phyloP scores from a whole-genome alignment of 768 basidiomycete species.

The Antrodiella citrinella region DNA sequence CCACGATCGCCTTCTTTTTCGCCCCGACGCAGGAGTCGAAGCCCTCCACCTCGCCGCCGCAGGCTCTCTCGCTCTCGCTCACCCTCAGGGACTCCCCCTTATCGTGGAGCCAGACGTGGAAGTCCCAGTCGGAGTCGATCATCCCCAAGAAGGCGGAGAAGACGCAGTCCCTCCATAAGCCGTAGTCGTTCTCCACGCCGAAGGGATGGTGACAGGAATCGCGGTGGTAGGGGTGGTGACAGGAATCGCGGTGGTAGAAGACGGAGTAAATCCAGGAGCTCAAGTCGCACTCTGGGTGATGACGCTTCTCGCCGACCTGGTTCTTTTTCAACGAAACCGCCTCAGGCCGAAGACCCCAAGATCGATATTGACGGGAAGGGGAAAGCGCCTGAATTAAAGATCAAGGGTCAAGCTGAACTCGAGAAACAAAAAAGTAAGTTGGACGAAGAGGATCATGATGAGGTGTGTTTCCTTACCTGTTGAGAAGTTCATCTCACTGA shows the following conservation, averaged over 20 bases:
- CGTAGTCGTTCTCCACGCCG: slow-evolving; percentile 28
- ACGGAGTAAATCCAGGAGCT: slow-evolving; percentile 21
- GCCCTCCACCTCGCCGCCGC: slow-evolving; percentile 36
- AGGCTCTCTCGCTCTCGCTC: slow-evolving; percentile 23
- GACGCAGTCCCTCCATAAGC: slow-evolving; percentile 24
- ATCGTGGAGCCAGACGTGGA: slow-evolving; percentile 13
- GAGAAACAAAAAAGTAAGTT: slow-evolving; percentile 48
- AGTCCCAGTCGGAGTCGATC: slow-evolving; percentile 31
- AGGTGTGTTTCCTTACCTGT: slow-evolving; percentile 9
- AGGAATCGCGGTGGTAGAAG: slow-evolving; percentile 16
- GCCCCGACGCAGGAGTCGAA: slow-evolving; percentile 38
- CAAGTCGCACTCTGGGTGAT: slow-evolving; percentile 13
- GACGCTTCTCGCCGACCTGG: neutral
- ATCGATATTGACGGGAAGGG: slow-evolving; percentile 16
- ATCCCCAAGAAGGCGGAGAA: slow-evolving; percentile 12
- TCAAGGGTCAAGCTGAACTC: slow-evolving; percentile 62
- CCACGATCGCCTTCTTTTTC: slow-evolving; percentile 41
- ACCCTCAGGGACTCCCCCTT: slow-evolving; percentile 16
- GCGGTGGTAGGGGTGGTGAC: slow-evolving; percentile 17
- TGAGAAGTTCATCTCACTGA: neutral
- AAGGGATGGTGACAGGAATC: slow-evolving; percentile 18
- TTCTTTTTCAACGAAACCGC: neutral
- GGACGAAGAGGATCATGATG: slow-evolving; percentile 31
- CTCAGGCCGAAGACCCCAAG: slow-evolving; percentile 7
- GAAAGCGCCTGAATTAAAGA: slow-evolving; percentile 51